Base-by-base conservation (phyloP, 2,329 filamentous ascomycete genomes). In the Phialocephala sp. region DNA sequence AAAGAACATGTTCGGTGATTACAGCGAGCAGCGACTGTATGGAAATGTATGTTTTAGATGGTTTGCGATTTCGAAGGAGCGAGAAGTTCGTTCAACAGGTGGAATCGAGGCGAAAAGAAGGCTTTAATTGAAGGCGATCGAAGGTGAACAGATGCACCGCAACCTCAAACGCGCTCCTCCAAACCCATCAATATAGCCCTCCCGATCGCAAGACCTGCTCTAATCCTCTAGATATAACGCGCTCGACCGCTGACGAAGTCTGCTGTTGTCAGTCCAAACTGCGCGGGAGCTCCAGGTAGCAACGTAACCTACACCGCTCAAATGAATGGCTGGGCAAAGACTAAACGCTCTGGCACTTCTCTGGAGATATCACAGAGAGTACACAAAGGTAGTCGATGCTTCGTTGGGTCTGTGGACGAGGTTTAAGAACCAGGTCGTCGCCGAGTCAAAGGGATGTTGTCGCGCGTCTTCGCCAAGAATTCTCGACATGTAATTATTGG, bases 1-100 rank as follows among this genome's bases (percentile, higher is more conserved):
- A 83, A 99, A 99, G 81, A 98, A 99, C 95, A 99, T 99, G 15
- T n/a, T 68, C 63, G 36, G n/a, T 22, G 54, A 32, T 27, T 35
- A 43, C 41, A 24, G 47, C 52, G 52, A 47, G 55, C 20, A 59
- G 43, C 47, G 52, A 36, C 24, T 27, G 41, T 39, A 18, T 32
- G 50, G 24, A 22, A 35, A 50, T 62, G 18, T 37, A 39, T 47
- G 27, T 58, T 37, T 36, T n/a, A 18, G 55, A 39, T 63, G 18
- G 27, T 32, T 2, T 43, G 22, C 35, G 32, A 60, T 18, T 37
- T 45, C 27, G 11, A 58, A 41, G 37, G 37, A 35, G 27, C 43
- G 24, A 27, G 43, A 37, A 20, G 27, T 58, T 60, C 57, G 58
- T 43, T 35, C 14, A 62, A 35, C 22, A n/a, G 50, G 37, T 39